These are phyloP conservation scores for Suillus paluster DNA, from an alignment of 768 basidiomycete genomes.

Conservation along the genomic window DNA sequence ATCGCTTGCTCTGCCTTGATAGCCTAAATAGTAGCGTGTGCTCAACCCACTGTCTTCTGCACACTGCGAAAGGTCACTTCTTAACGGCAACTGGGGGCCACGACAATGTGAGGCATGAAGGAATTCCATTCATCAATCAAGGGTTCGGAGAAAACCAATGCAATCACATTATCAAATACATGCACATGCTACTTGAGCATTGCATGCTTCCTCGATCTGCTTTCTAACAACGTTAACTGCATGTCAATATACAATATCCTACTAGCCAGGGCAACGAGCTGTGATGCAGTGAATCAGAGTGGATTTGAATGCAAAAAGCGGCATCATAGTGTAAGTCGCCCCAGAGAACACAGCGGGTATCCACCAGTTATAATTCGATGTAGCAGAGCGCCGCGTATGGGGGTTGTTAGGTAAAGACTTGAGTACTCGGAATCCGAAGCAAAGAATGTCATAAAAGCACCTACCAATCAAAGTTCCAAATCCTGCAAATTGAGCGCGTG, in stretches of 20 bases:
- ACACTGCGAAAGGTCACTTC: too few relatives aligned
- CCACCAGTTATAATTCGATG: slow-evolving; percentile 58
- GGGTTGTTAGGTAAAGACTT: slow-evolving; percentile 43
- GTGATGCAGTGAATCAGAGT: background rate
- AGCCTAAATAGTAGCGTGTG: too few relatives aligned
- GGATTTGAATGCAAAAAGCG: background rate
- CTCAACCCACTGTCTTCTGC: too few relatives aligned
- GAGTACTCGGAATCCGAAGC: background rate
- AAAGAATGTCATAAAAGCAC: slow-evolving; percentile 13
- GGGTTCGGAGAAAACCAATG: too few relatives aligned
- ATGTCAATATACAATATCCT: background rate
- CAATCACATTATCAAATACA: too few relatives aligned
- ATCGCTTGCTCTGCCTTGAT: too few relatives aligned
- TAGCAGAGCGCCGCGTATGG: slow-evolving; percentile 62
- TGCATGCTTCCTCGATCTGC: background rate
- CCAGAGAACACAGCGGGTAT: slow-evolving; percentile 55
- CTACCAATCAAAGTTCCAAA: slow-evolving; percentile 24
- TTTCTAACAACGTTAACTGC: background rate
- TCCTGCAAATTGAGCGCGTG: slow-evolving; percentile 6
- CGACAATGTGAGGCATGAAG: too few relatives aligned
- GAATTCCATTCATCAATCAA: too few relatives aligned
- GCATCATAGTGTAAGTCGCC: slow-evolving; percentile 24
- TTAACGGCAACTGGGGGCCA: too few relatives aligned
- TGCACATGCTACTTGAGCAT: too few relatives aligned
- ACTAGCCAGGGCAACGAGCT: background rate